These are phyloP conservation scores for Gossypium trilobum DNA, from an alignment of 441 rosid genomes.

Conservation along the genomic window DNA sequence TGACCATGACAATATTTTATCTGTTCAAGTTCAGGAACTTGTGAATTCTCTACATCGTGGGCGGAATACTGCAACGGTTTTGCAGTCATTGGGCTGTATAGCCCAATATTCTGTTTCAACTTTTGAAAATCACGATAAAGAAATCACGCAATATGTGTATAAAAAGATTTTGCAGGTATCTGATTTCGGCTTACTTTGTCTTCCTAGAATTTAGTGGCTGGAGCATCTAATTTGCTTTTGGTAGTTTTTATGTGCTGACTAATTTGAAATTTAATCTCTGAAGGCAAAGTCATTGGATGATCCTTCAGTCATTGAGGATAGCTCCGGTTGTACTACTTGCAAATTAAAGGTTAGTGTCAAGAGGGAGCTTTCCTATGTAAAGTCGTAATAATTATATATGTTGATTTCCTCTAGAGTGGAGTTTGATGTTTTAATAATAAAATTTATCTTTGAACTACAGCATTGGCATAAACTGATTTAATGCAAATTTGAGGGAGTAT, in stretches of 20 bases:
- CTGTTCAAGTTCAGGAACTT: conserved; percentile 60
- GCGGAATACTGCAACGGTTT: conserved; percentile 57
- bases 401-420: neutral
- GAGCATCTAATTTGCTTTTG: conserved; percentile 5
- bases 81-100: conserved; percentile 88
- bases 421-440: neutral
- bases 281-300: conserved; percentile 41
- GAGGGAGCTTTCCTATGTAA: conserved; percentile 9
- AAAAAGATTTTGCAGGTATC: conserved; percentile 51
- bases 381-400: conserved; percentile 2
- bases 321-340: conserved; percentile 44
- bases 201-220: conserved; percentile 10
- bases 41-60: conserved; percentile 53
- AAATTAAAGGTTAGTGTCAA: conserved; percentile 57
- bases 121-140: conserved; percentile 50
- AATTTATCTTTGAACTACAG: conserved; percentile 3
- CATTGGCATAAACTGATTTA: neutral
- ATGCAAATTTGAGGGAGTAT: neutral
- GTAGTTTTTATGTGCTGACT: conserved; percentile 16
- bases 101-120: conserved; percentile 57
- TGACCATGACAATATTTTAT: conserved; percentile 1
- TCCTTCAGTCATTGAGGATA: conserved; percentile 31
- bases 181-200: conserved; percentile 18
- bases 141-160: conserved; percentile 45
- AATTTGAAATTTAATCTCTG: conserved; percentile 21